These are phyloP conservation scores for Zymoseptoria passerinii DNA, from an alignment of 2,329 filamentous ascomycete genomes.

Conservation along the genomic window DNA sequence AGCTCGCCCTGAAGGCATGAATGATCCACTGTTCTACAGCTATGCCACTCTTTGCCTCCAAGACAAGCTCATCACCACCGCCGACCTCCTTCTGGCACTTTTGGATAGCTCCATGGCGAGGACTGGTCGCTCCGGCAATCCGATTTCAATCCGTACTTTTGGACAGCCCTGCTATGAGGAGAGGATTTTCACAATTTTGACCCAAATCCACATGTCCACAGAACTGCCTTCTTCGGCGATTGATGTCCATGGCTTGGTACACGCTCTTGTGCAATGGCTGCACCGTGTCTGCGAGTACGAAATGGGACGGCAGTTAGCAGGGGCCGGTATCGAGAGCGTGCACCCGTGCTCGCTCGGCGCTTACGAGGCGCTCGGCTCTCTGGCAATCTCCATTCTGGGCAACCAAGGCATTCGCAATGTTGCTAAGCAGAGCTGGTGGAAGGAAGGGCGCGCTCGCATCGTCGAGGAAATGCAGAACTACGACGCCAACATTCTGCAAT, in stretches of 20 bases:
- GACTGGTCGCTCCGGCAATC: neutral
- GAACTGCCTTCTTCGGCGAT: conserved; percentile 12
- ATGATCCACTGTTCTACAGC: conserved; percentile 24
- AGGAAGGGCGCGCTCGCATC: conserved; percentile 17
- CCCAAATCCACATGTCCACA: conserved; percentile 18
- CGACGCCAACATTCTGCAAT: conserved; percentile 27
- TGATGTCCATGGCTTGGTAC: conserved; percentile 16
- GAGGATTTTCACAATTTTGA: conserved; percentile 24
- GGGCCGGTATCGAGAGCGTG: conserved; percentile 18
- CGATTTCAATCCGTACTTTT: neutral
- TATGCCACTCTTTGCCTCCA: conserved; percentile 24
- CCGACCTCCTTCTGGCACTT: conserved; percentile 24
- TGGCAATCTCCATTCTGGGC: conserved; percentile 25
- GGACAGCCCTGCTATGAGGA: conserved; percentile 27
- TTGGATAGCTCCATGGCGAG: conserved; percentile 21
- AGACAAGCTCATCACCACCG: conserved; percentile 16
- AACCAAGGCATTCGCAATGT: conserved; percentile 19
- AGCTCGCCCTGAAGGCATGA: conserved; percentile 9
- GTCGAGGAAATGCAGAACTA: conserved; percentile 26
- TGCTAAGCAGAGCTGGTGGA: conserved; percentile 26
- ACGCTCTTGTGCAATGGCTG: conserved; percentile 24
- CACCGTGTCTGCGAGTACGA: conserved; percentile 23
- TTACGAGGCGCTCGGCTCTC: conserved; percentile 27
- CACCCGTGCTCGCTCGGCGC: conserved; percentile 19
- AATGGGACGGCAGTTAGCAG: conserved; percentile 24